Evolutionary conservation across 768 basidiomycete genomes (phyloP).

Genomic region (Suillus americanus): DNA sequence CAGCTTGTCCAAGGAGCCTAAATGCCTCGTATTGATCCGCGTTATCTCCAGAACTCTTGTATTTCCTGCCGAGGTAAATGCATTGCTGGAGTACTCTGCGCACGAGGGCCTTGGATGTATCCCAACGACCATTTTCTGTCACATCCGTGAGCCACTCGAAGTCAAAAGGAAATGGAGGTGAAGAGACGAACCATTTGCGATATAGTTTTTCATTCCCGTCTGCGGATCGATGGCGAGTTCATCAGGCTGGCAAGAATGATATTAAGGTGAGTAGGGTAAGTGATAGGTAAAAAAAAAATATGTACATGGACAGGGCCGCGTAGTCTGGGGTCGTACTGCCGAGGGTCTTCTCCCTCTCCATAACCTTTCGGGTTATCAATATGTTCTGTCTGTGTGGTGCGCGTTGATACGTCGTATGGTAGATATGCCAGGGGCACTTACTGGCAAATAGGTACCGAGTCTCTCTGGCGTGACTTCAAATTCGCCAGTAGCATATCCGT

Average conservation of each 20-base stretch:
- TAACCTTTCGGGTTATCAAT: slow-evolving; percentile 95
- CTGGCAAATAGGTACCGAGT: slow-evolving; percentile 83
- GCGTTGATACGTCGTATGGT: neutral
- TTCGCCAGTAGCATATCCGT: slow-evolving; percentile 79
- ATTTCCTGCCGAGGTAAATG: slow-evolving; percentile 72
- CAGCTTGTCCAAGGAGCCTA: slow-evolving; percentile 72
- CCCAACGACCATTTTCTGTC: slow-evolving; percentile 75
- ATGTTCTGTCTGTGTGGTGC: slow-evolving; percentile 61
- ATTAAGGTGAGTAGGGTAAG: neutral
- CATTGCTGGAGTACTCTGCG: slow-evolving; percentile 73
- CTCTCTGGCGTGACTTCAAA: slow-evolving; percentile 86
- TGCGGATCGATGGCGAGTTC: slow-evolving; percentile 84
- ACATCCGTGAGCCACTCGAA: neutral
- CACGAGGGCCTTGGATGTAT: slow-evolving; percentile 80
- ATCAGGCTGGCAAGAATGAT: slow-evolving; percentile 45
- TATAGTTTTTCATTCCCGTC: slow-evolving; percentile 96
- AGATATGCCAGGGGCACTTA: slow-evolving; percentile 29
- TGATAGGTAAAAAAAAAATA: neutral
- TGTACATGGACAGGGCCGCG: slow-evolving; percentile 79
- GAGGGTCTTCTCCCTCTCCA: slow-evolving; percentile 79
- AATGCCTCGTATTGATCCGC: slow-evolving; percentile 78
- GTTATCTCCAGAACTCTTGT: slow-evolving; percentile 57
- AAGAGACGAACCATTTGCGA: slow-evolving; percentile 63
- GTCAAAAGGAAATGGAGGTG: neutral
- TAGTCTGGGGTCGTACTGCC: slow-evolving; percentile 71